Base-by-base conservation (phyloP, 1,284 basidiomycete genomes). In the Blastosporella zonata region DNA sequence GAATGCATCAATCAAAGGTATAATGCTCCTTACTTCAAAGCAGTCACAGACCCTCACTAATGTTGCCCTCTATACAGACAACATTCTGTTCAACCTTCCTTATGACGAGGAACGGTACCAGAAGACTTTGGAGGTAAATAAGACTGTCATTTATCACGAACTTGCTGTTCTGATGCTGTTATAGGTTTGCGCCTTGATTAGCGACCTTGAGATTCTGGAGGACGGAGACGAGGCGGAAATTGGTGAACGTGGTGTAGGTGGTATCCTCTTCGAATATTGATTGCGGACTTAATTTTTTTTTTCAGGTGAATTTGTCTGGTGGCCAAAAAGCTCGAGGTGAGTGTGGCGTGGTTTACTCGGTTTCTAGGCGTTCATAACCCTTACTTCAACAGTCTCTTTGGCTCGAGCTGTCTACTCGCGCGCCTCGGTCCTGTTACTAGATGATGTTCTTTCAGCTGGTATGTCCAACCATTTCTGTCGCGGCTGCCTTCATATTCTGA, bases 151-250 rank as follows among this genome's bases (percentile, higher is more conserved):
- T 8, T 20, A 6, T 9, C 10, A 9, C 47, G 28, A 17, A 25
- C 20, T 1, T 38, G 23, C 18, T 13, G 1, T 21, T 7, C 20
- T 23, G 9, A 25, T 15, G 17, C 6, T 43, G 15, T 49, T 18
- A 8, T 52, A 71, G 68, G 73, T 66, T 9, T 75, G 72, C 53
- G 74, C 74, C 9, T 59, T 77, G 27, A 71, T 86, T 23, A 79
- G 78, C 33, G 96, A 99, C 64, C 75, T 98, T 37, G 79, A 86
- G 48, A 94, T 98, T 47, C 74, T 98, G 21, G 95, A 97, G 66
- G 94, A 97, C 62, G 93, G 94, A 3, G 95, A 98, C 60, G 82
- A 91, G 62, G 90, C 93, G 0, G 90, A 95, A 65, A 93, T 94
- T 50, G 92, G 91, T 21, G 91, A 94, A 70, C 84, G 86, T 40